Evolutionary conservation across 345 rosid species (phyloP), one percentile per base, ranked within the genome.

Genomic region (Populus alba): DNA sequence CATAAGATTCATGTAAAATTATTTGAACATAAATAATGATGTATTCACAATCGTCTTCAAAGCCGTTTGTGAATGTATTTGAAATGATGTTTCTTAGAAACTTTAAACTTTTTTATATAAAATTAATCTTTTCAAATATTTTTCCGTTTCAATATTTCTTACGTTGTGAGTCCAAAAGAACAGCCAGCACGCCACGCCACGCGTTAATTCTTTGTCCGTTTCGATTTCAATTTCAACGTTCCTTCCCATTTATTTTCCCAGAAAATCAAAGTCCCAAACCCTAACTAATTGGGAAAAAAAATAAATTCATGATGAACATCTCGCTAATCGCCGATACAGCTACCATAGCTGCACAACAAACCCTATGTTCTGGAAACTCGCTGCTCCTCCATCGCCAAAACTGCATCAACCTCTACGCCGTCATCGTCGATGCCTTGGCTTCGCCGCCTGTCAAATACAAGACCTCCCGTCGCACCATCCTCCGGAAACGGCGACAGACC

Each of bases 401-500:
- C 72, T 83, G 76, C 22, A 71, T 67, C 78, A 78, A 66, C 72
- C n/a, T 90, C 27, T 82, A 86, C 63, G 79, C 91, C 59, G 78
- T 80, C 45, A 63, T 85, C 7, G 71, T 85, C 4, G 90, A 89
- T 78, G 86, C 87, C 33, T 6, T 88, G 25, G 91, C 89, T 23
- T 90, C 89, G 37, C 90, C 94, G 0, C 86, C 90, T 2, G 90
- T 87, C 22, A 91, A 82, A 79, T 63, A 35, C 13, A 85, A 75
- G 70, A 85, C 90, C 3, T 79, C 84, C 23, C 82, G 89, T 39
- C 87, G 97, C 67, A 83, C 87, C 33, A 78, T 83, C 43, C 83
- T 66, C 82, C 90, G 88, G 1, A 91, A 85, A 41, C 92, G 77
- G 88, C 84, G 90, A 11, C 88, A 91, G 9, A 83, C 91, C 7